phyloP scores from a whole-genome alignment of 805 yeast genomes.

The Sungouiella thailandica region DNA sequence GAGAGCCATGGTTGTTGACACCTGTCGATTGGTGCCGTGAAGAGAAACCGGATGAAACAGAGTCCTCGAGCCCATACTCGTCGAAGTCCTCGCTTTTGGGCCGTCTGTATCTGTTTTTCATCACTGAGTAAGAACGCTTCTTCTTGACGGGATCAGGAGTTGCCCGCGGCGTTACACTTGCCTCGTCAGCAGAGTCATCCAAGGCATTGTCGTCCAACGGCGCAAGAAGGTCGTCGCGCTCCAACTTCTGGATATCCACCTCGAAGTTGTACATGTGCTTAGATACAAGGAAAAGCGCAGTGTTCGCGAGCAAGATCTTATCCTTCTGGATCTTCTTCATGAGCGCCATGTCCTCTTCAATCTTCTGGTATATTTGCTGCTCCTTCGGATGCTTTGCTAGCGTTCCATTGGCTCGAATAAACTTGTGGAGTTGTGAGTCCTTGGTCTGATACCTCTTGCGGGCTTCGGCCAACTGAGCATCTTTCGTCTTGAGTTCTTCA shows the following conservation, averaged over 20 bases:
- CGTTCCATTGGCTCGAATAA: slow-evolving; percentile 78
- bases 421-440: slow-evolving; percentile 79
- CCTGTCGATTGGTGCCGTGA: slow-evolving; percentile 1
- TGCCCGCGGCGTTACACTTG: slow-evolving; percentile 9
- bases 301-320: slow-evolving; percentile 74
- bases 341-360: slow-evolving; percentile 60
- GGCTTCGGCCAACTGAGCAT: slow-evolving; percentile 58
- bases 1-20: neutral
- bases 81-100: slow-evolving; percentile 13
- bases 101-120: slow-evolving; percentile 12
- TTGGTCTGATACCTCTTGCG: slow-evolving; percentile 62
- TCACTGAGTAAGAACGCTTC: slow-evolving; percentile 11
- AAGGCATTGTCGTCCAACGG: slow-evolving; percentile 30
- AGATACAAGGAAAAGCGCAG: slow-evolving; percentile 71
- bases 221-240: slow-evolving; percentile 76
- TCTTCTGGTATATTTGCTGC: slow-evolving; percentile 55
- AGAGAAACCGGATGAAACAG: neutral
- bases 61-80: slow-evolving; percentile 17
- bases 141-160: slow-evolving; percentile 15
- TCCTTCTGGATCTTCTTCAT: slow-evolving; percentile 66
- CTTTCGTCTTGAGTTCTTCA: slow-evolving; percentile 72
- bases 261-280: slow-evolving; percentile 73
- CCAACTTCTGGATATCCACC: slow-evolving; percentile 68
- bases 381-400: slow-evolving; percentile 80
- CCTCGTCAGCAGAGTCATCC: slow-evolving; percentile 6